These are phyloP conservation scores for Cryptosporidium viatorum DNA, from an alignment of 169 alveolate species.

Conservation along the genomic window DNA sequence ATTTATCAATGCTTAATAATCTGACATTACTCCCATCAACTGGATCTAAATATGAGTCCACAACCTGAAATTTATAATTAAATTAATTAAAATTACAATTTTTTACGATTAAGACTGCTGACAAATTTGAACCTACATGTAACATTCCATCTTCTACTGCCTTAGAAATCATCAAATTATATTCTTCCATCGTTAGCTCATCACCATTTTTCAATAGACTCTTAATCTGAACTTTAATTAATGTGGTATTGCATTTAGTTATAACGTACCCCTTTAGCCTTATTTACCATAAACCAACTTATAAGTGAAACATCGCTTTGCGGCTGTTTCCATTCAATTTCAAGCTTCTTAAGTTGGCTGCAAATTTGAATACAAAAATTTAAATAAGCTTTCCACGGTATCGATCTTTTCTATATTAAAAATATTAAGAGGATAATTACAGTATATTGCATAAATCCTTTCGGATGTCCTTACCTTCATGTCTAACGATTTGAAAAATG, in stretches of 20 bases:
- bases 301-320: conserved; percentile 64
- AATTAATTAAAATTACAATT: not conserved
- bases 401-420: conserved; percentile 16
- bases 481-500: not conserved
- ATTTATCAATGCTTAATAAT: conserved; percentile 10
- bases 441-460: not conserved
- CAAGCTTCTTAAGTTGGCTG: conserved; percentile 36
- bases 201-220: not conserved
- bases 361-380: conserved; percentile 40
- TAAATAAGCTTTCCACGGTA: conserved; percentile 29
- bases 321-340: conserved; percentile 55
- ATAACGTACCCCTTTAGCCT: not conserved
- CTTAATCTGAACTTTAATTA: not conserved
- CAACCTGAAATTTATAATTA: conserved; percentile 19
- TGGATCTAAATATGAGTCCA: conserved; percentile 68
- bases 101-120: not conserved
- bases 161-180: conserved; percentile 18
- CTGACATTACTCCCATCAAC: conserved; percentile 37
- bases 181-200: conserved; percentile 20
- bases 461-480: not conserved
- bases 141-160: conserved; percentile 62
- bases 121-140: conserved; percentile 17
- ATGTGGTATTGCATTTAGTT: not conserved
- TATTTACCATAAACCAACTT: conserved; percentile 30
- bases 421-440: not conserved